phyloP scores from a whole-genome alignment of 2,329 filamentous ascomycete genomes.

The Tolypocladium tropicale region DNA sequence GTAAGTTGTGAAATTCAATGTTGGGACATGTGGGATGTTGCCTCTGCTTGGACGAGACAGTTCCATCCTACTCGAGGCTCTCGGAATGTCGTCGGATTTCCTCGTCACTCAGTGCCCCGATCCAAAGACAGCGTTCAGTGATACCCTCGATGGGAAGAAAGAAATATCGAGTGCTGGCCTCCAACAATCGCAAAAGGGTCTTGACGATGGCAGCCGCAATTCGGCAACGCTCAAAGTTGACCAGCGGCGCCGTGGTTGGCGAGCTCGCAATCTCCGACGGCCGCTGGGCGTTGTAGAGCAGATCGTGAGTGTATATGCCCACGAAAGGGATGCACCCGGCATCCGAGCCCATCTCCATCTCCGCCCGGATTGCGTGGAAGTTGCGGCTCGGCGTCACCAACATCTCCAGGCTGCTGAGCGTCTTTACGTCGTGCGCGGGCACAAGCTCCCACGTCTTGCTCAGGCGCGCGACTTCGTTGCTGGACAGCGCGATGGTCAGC shows the following conservation, averaged over 20 bases:
- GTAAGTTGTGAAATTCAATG: no score
- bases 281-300: constrained; percentile 72
- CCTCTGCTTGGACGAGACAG: no score
- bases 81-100: constrained; percentile 54
- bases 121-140: constrained; percentile 76
- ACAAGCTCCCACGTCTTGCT: constrained; percentile 63
- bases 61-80: constrained; percentile 31
- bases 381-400: constrained; percentile 70
- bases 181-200: constrained; percentile 66
- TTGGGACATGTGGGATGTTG: no score
- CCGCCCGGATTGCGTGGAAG: constrained; percentile 64
- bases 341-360: constrained; percentile 64
- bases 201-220: constrained; percentile 69
- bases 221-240: constrained; percentile 78
- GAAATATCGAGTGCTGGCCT: constrained; percentile 64
- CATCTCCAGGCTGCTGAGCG: constrained; percentile 57
- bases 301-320: constrained; percentile 72
- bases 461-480: constrained; percentile 59
- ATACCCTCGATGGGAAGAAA: constrained; percentile 69
- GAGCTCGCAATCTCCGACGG: constrained; percentile 64
- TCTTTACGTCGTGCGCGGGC: constrained; percentile 52
- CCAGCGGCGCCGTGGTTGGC: constrained; percentile 54
- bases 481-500: constrained; percentile 66
- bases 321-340: constrained; percentile 76
- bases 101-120: constrained; percentile 65